A percentile compares a stretch with the other conserved stretches of the same genome.
Conservation (phyloP, 805 yeast species). For the Hemisphaericaspora nanyangensis region DNA sequence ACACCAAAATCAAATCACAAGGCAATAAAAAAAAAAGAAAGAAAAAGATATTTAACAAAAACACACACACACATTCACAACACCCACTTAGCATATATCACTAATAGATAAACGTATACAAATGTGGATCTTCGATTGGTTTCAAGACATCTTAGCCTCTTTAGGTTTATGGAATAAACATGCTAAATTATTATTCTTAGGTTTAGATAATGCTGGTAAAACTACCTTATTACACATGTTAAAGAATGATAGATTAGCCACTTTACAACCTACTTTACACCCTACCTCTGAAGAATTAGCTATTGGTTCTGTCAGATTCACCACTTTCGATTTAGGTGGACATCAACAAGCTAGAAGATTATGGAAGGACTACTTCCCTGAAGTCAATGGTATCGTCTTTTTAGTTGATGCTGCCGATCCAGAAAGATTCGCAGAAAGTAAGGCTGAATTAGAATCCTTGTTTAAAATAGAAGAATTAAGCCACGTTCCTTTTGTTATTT, state of each 20-base stretch:
- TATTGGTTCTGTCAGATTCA: constrained; percentile 92
- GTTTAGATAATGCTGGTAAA: constrained; percentile 47
- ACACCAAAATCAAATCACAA: not conserved
- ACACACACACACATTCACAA: too few species aligned
- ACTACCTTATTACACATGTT: constrained; percentile 46
- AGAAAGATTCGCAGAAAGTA: constrained; percentile 90
- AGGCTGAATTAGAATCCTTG: constrained; percentile 89
- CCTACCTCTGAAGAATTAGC: constrained; percentile 98
- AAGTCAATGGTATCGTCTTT: constrained; percentile 95
- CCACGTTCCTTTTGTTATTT: constrained; percentile 84
- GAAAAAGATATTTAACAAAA: not conserved
- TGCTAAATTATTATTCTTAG: constrained; percentile 44
- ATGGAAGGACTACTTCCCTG: constrained; percentile 99
- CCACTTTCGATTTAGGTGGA: constrained; percentile 98
- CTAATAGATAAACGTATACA: not conserved
- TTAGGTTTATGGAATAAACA: constrained; percentile 49
- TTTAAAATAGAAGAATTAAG: constrained; percentile 88
- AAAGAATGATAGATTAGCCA: constrained; percentile 93
- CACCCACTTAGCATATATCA: not conserved
- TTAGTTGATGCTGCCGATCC: constrained; percentile 97
- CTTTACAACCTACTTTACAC: constrained; percentile 95
- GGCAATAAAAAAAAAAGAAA: not conserved
- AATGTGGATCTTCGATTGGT: constrained; percentile 24
- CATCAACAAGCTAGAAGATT: constrained; percentile 98
- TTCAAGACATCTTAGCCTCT: constrained; percentile 44